These are phyloP conservation scores for Papiliotrema flavescens DNA, from an alignment of 1,284 basidiomycete genomes.

Conservation along the genomic window DNA sequence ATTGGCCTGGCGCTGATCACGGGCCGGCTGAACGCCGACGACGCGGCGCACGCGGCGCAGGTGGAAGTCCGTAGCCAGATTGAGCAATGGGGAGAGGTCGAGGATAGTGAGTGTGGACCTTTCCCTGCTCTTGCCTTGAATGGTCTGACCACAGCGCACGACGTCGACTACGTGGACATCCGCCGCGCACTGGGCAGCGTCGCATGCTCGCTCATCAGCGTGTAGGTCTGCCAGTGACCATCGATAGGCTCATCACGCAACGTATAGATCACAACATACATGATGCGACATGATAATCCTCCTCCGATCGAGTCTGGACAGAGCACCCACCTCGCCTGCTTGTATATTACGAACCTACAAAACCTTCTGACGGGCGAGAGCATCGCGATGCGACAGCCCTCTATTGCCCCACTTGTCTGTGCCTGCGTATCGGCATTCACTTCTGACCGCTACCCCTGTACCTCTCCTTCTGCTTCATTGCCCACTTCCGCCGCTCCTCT, in stretches of 20 bases:
- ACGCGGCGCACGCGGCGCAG: constrained; percentile 75
- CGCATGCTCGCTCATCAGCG: constrained; percentile 54
- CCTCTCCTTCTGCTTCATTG: constrained; percentile 14
- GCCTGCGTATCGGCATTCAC: no score
- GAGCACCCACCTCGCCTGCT: not conserved
- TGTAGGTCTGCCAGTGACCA: constrained; percentile 10
- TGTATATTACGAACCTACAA: not conserved
- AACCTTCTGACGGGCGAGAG: not conserved
- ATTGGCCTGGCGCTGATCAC: constrained; percentile 81
- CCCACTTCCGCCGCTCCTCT: constrained; percentile 38
- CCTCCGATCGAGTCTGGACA: not conserved
- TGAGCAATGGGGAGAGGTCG: constrained; percentile 95
- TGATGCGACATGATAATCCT: not conserved
- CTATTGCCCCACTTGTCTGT: no score
- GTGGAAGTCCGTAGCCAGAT: constrained; percentile 96
- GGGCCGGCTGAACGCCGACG: constrained; percentile 69
- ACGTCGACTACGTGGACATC: constrained; percentile 94
- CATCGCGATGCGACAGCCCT: no score
- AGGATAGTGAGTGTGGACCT: constrained; percentile 73
- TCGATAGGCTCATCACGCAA: not conserved
- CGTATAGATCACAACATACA: not conserved
- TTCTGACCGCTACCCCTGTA: not conserved
- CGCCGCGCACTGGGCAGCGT: constrained; percentile 81
- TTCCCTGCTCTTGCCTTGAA: not conserved
- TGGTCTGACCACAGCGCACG: constrained; percentile 65